Conservation (phyloP, 495 filamentous ascomycete genomes). For the Clohesyomyces aquaticus region DNA sequence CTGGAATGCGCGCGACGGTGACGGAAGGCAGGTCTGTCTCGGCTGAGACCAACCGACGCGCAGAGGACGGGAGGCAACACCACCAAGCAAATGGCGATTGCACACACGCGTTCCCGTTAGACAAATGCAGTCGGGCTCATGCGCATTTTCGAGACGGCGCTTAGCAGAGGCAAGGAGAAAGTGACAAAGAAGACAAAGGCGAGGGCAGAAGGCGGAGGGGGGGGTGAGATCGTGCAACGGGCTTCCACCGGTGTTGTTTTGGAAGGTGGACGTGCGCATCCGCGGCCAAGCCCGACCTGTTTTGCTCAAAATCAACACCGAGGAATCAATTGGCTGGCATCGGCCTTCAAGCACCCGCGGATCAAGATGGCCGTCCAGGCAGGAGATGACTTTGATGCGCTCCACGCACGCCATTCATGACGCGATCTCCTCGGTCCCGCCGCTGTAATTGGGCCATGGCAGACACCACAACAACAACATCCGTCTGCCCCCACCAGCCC, state of each 20-base stretch:
- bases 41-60: conserved; percentile 14
- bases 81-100: background rate
- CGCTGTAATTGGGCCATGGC: background rate
- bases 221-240: conserved; percentile 9
- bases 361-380: background rate
- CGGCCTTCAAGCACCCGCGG: background rate
- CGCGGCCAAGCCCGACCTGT: background rate
- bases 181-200: conserved; percentile 1
- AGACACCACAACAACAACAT: background rate
- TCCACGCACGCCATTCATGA: background rate
- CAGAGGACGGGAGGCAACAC: conserved; percentile 1
- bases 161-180: conserved; percentile 31
- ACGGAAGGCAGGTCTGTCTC: background rate
- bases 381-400: conserved; percentile 11
- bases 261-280: conserved; percentile 2
- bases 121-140: conserved; percentile 27
- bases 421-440: background rate
- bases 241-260: conserved; percentile 34
- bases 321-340: conserved; percentile 16
- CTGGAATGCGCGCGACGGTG: conserved; percentile 15
- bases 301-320: background rate
- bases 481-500: background rate
- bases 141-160: conserved; percentile 36
- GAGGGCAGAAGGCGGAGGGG: conserved; percentile 12
- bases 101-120: conserved; percentile 21